Percentiles rank a stretch among this genome's conserved stretches.
Conservation (phyloP, 2,329 filamentous ascomycete genomes). For the Fusarium proliferatum region DNA sequence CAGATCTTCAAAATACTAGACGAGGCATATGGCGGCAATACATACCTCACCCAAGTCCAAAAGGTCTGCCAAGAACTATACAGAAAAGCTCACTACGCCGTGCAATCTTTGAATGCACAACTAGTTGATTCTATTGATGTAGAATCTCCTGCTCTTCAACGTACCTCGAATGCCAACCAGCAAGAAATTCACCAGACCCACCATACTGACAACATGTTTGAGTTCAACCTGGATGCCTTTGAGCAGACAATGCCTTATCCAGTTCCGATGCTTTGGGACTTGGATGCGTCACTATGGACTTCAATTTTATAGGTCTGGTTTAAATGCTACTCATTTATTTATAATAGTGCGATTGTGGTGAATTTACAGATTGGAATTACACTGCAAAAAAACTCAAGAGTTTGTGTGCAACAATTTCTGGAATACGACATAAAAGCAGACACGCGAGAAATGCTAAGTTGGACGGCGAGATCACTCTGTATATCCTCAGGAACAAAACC, state of each 20-base stretch:
- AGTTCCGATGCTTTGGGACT: not conserved
- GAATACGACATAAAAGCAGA: too few relatives aligned
- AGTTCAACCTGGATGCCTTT: not conserved
- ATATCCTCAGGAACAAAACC: rapidly evolving
- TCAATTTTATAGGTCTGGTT: not conserved
- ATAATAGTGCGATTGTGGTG: too few relatives aligned
- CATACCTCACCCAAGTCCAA: not conserved
- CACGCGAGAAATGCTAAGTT: too few relatives aligned
- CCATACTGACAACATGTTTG: not conserved
- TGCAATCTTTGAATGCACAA: not conserved
- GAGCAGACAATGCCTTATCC: not conserved
- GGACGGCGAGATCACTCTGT: too few relatives aligned
- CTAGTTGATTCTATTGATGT: too few relatives aligned
- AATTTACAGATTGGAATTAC: too few relatives aligned
- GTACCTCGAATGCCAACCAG: not conserved
- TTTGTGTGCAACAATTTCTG: too few relatives aligned
- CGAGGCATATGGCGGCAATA: not conserved
- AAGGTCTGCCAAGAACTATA: not conserved
- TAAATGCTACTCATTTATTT: too few relatives aligned
- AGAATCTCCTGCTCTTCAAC: not conserved
- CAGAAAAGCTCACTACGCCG: not conserved
- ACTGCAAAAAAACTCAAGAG: too few relatives aligned
- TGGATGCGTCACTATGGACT: not conserved
- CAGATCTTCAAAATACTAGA: not conserved
- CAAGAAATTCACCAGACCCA: not conserved